These are phyloP conservation scores for Blastobotrys petasosporus DNA, from an alignment of 1,139 yeast species.

Conservation along the genomic window DNA sequence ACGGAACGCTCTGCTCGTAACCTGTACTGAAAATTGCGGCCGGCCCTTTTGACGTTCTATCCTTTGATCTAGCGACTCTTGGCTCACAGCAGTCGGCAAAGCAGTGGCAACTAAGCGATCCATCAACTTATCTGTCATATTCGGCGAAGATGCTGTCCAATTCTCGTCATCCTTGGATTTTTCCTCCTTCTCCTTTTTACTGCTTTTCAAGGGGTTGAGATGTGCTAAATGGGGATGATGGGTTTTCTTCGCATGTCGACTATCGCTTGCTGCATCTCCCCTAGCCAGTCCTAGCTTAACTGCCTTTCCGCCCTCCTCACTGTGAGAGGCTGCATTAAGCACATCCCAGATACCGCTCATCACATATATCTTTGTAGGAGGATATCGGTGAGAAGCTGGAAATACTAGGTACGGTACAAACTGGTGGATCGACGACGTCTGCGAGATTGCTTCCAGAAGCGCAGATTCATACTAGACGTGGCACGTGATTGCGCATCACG, in stretches of 20 bases:
- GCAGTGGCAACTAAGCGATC: conserved; percentile 67
- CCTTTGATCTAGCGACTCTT: conserved; percentile 27
- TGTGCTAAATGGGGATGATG: no score
- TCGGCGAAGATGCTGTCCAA: not conserved
- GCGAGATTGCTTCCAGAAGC: no score
- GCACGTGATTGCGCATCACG: no score
- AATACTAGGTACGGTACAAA: no score
- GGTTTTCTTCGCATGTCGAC: not conserved
- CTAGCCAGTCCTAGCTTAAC: not conserved
- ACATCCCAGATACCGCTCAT: no score
- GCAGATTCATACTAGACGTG: no score
- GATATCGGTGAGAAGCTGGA: no score
- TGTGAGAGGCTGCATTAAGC: no score
- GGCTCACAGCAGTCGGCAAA: conserved; percentile 49
- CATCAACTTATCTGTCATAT: conserved; percentile 55
- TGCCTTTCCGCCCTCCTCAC: no score
- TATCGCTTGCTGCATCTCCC: not conserved
- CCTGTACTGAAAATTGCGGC: conserved; percentile 63
- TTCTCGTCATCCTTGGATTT: not conserved
- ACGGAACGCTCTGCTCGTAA: conserved; percentile 65
- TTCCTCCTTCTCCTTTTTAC: not conserved
- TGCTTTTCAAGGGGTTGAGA: not conserved
- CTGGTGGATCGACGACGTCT: no score
- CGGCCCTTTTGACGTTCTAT: conserved; percentile 48
- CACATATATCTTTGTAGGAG: no score